A percentile compares a stretch with the other conserved stretches of the same genome.
Evolutionary conservation across 805 yeast species (phyloP).

Genomic region (Candida dajiaensis): DNA sequence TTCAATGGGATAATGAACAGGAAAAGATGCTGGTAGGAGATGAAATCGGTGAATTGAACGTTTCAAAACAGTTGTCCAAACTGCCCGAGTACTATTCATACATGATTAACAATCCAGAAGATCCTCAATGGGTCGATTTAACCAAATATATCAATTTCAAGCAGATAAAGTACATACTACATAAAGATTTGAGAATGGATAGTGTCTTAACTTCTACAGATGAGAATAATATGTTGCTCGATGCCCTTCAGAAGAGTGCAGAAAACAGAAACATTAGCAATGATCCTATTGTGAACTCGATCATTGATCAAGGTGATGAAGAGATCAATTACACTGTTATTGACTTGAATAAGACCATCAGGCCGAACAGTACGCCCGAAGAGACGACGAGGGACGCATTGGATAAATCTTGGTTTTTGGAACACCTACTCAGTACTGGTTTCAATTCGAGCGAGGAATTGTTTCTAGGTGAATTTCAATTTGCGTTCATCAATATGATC

Average conservation of each 20-base stretch:
- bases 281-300: constrained; percentile 27
- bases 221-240: constrained; percentile 37
- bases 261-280: constrained; percentile 20
- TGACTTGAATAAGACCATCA: constrained; percentile 33
- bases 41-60: constrained; percentile 28
- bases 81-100: constrained; percentile 29
- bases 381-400: constrained; percentile 44
- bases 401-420: constrained; percentile 59
- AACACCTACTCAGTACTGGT: constrained; percentile 23
- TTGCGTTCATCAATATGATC: constrained; percentile 42
- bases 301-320: constrained; percentile 27
- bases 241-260: constrained; percentile 30
- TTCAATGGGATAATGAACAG: constrained; percentile 32
- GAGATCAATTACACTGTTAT: constrained; percentile 38
- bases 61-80: constrained; percentile 21
- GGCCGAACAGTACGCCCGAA: constrained; percentile 30
- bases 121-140: constrained; percentile 24
- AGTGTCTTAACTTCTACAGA: constrained; percentile 45
- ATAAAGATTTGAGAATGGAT: constrained; percentile 24
- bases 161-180: constrained; percentile 25
- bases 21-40: constrained; percentile 27
- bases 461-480: constrained; percentile 48
- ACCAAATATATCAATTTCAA: constrained; percentile 21
- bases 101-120: constrained; percentile 37
- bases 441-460: constrained; percentile 26